Percentiles rank a stretch among this genome's conserved stretches.
Evolutionary conservation across 345 rosid genomes (phyloP).

Genomic region (Acer campestre): DNA sequence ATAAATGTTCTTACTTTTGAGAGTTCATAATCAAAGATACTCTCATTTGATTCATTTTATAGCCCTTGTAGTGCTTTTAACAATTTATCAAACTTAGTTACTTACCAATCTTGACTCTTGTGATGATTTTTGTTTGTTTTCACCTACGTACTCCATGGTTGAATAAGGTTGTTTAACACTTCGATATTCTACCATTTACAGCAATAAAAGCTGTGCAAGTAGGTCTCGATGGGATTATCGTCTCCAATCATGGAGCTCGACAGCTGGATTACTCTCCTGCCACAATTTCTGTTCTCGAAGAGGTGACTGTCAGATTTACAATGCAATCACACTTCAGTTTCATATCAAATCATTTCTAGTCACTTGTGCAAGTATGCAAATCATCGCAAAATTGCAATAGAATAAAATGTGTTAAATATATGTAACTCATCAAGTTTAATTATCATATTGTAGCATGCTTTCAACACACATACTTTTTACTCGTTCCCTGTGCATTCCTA

Average conservation of each 20-base stretch:
- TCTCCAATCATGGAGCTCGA: constrained; percentile 85
- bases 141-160: neutral
- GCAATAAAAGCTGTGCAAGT: constrained; percentile 72
- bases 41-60: too few species aligned
- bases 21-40: too few species aligned
- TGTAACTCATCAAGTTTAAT: too few species aligned
- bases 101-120: too few species aligned
- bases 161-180: neutral
- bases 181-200: constrained; percentile 32
- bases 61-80: too few species aligned
- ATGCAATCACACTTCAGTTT: neutral
- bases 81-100: too few species aligned
- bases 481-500: too few species aligned
- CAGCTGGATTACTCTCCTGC: constrained; percentile 75
- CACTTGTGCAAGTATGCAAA: neutral
- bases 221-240: constrained; percentile 68
- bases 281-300: constrained; percentile 68
- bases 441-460: too few species aligned
- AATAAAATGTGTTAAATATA: too few species aligned
- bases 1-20: too few species aligned
- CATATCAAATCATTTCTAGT: neutral
- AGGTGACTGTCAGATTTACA: constrained; percentile 35
- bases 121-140: too few species aligned
- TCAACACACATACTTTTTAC: too few species aligned
- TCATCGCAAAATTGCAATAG: neutral